These are phyloP conservation scores for Corchorus capsularis DNA, from an alignment of 345 rosid genomes.

Conservation along the genomic window DNA sequence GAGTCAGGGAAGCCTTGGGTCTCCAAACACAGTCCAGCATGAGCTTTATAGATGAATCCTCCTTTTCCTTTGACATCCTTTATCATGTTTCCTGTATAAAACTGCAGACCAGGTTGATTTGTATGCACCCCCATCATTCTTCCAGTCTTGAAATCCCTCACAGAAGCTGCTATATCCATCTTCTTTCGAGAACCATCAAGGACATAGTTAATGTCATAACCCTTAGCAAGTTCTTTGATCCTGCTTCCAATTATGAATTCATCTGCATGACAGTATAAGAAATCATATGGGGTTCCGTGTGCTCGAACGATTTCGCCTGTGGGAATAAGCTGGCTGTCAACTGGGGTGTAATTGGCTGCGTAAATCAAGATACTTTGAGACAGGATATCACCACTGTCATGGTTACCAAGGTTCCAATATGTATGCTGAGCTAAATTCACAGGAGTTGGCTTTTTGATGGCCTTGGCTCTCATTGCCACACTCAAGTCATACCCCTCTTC, in stretches of 20 bases:
- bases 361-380: slow-evolving; percentile 58
- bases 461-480: slow-evolving; percentile 59
- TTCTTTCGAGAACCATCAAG: slow-evolving; percentile 41
- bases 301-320: slow-evolving; percentile 51
- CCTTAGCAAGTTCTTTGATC: slow-evolving; percentile 49
- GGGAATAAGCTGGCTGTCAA: slow-evolving; percentile 71
- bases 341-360: slow-evolving; percentile 59
- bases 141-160: slow-evolving; percentile 54
- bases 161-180: slow-evolving; percentile 55
- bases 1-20: slow-evolving; percentile 88
- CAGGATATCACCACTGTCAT: slow-evolving; percentile 65
- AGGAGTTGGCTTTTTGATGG: slow-evolving; percentile 60
- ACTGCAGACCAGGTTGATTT: slow-evolving; percentile 69
- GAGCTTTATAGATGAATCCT: slow-evolving; percentile 45
- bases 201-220: slow-evolving; percentile 82
- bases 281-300: slow-evolving; percentile 66
- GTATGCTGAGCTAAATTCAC: slow-evolving; percentile 78
- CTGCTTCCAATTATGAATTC: slow-evolving; percentile 38
- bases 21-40: slow-evolving; percentile 68
- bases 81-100: slow-evolving; percentile 62
- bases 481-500: slow-evolving; percentile 39
- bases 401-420: slow-evolving; percentile 84
- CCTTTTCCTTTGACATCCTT: slow-evolving; percentile 53
- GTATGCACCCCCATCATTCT: slow-evolving; percentile 81
- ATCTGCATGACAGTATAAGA: slow-evolving; percentile 38